A percentile compares a stretch with the other conserved stretches of the same genome.
phyloP scores from a whole-genome alignment of 2,329 filamentous ascomycete species.

The Xylaria sp. region DNA sequence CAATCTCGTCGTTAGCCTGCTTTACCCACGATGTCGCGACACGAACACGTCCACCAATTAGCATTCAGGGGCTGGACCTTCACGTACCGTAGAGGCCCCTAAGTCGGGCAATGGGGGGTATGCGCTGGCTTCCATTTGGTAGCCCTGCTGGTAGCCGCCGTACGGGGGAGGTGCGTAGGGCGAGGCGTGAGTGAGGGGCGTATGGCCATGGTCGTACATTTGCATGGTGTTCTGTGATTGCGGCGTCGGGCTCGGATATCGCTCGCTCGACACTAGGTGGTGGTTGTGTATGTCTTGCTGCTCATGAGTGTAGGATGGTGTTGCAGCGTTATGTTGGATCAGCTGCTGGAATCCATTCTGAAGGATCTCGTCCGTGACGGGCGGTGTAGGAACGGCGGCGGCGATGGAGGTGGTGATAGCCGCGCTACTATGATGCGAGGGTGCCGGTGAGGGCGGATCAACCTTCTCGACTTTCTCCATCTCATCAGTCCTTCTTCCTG shows the following conservation, averaged over 20 bases:
- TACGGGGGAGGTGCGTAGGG: constrained; percentile 21
- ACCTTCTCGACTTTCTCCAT: constrained; percentile 34
- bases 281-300: constrained; percentile 35
- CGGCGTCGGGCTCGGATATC: constrained; percentile 44
- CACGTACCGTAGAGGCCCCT: constrained; percentile 30
- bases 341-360: constrained; percentile 48
- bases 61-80: neutral
- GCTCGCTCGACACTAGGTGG: constrained; percentile 40
- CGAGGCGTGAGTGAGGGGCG: constrained; percentile 32
- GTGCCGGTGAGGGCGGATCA: constrained; percentile 49
- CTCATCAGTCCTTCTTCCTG: constrained; percentile 20
- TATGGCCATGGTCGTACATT: constrained; percentile 32
- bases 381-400: neutral
- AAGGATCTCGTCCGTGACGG: constrained; percentile 36
- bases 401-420: constrained; percentile 25
- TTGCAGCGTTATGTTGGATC: constrained; percentile 46
- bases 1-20: constrained; percentile 8
- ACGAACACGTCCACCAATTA: neutral
- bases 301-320: constrained; percentile 21
- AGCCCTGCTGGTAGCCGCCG: constrained; percentile 30
- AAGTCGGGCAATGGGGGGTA: constrained; percentile 36
- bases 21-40: no score
- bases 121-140: constrained; percentile 30
- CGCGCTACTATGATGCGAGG: constrained; percentile 41
- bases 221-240: constrained; percentile 32